Evolutionary conservation across 805 yeast genomes (phyloP), one percentile per base, ranked within the genome.

Genomic region (Ogataea corticis): DNA sequence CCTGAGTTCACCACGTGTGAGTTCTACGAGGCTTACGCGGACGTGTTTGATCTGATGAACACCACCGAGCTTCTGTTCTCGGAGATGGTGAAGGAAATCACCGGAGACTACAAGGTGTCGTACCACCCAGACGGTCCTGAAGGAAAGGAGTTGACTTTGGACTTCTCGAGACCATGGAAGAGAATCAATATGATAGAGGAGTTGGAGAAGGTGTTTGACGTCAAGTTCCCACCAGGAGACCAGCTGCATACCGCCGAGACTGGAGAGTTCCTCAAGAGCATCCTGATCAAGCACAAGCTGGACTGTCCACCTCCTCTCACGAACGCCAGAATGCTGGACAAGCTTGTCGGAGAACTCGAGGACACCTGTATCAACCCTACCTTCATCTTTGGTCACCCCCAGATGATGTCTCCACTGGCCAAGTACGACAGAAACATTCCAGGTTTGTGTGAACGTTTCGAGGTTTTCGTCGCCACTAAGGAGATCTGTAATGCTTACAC

Each of bases 1-100:
- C 98, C 98, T 46, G 99, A 92, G 75, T 92, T 92, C 75, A 92
- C 98, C 62, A 91, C 98, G 49, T 92, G 98, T 79, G 99, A 92
- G 75, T 92, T 92, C 72, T 92, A 92, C 71, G 92, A 90, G 77
- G 97, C 98, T 35, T 92, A 88, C 61, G 97, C 97, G 48, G 97
- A 92, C 71, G 96, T 91, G 42, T 88, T 88, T 66, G 97, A 94
- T 67, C 79, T 92, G 62, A 92, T 92, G 97, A 87, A 84, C 61
- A 84, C 80, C 84, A 92, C 98, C 52, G 99, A 92, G 73, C 66
- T 87, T 59, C 75, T 92, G 75, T 85, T 94, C 72, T 86, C 96
- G 38, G 98, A 90, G 74, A 91, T 92, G 97, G 99, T 92, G 60
- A 94, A 92, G 76, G 86, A 83, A 53, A 85, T 94, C 68, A 86